Conservation (phyloP, 2,329 filamentous ascomycete species). For the Aspergillus nomiae region DNA sequence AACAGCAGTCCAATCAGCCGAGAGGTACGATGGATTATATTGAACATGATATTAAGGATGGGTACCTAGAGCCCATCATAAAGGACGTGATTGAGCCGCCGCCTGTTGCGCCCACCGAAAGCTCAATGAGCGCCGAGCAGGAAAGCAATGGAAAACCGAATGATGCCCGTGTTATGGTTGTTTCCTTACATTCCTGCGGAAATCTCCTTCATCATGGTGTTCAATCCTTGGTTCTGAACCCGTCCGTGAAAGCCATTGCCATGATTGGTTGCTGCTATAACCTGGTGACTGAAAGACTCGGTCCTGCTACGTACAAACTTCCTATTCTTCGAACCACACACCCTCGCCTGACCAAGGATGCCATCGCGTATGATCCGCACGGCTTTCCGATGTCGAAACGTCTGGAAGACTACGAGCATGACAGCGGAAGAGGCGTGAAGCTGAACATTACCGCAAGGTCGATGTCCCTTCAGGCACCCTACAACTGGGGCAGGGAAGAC, state of each 20-base stretch:
- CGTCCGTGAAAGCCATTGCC: conserved; percentile 82
- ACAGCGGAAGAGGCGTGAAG: conserved; percentile 64
- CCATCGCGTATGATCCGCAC: conserved; percentile 76
- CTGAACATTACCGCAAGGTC: conserved; percentile 96
- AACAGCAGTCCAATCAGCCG: conserved; percentile 18
- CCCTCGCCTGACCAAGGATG: conserved; percentile 67
- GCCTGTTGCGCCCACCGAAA: background rate
- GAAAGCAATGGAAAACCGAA: conserved; percentile 9
- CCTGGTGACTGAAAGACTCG: conserved; percentile 84
- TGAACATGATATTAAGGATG: conserved; percentile 47
- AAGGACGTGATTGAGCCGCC: conserved; percentile 35
- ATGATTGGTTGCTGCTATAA: conserved; percentile 99
- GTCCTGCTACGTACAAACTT: conserved; percentile 83
- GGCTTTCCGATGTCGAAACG: conserved; percentile 89
- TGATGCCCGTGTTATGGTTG: conserved; percentile 67
- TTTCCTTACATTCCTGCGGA: conserved; percentile 95
- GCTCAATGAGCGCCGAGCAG: background rate
- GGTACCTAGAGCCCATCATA: conserved; percentile 44
- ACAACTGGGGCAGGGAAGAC: conserved; percentile 83
- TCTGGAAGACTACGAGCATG: conserved; percentile 60
- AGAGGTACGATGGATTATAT: conserved; percentile 46
- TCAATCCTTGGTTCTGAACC: conserved; percentile 80
- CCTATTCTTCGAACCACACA: conserved; percentile 75
- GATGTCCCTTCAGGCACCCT: conserved; percentile 96
- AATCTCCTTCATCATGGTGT: conserved; percentile 96